Conservation (phyloP, 208 protist genomes). For the Leishmania lainsoni region DNA sequence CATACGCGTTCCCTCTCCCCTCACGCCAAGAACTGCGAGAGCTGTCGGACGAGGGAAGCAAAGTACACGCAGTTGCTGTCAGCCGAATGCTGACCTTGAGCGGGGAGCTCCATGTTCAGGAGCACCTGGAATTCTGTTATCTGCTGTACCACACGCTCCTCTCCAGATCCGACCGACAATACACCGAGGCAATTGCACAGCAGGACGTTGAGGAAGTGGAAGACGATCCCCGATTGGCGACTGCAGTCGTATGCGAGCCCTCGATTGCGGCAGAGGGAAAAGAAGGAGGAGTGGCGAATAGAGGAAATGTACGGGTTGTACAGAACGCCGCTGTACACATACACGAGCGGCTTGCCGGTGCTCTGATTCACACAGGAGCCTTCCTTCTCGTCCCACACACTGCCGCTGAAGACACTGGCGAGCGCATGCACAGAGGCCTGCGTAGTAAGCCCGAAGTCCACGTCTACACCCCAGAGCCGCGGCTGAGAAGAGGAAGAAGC, state of each 20-base stretch:
- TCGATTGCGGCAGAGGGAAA: constrained; percentile 73
- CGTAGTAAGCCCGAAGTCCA: constrained; percentile 87
- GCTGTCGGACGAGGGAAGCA: constrained; percentile 71
- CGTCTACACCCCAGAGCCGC: constrained; percentile 88
- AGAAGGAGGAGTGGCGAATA: constrained; percentile 84
- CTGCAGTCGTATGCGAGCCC: constrained; percentile 75
- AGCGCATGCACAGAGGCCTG: constrained; percentile 80
- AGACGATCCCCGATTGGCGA: constrained; percentile 64
- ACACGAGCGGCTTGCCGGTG: constrained; percentile 40
- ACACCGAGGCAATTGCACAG: constrained; percentile 85
- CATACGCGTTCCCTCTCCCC: neutral
- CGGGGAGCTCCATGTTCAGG: constrained; percentile 83
- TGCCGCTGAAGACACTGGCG: constrained; percentile 38
- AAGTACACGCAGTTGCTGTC: constrained; percentile 93
- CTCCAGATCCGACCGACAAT: constrained; percentile 59
- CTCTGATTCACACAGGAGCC: constrained; percentile 23
- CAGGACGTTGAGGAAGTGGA: constrained; percentile 86
- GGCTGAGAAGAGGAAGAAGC: constrained; percentile 3
- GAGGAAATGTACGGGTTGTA: constrained; percentile 87
- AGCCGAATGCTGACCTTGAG: constrained; percentile 80
- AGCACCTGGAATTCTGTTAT: constrained; percentile 82
- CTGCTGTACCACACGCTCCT: constrained; percentile 35
- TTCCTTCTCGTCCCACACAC: constrained; percentile 38
- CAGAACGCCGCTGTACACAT: constrained; percentile 90
- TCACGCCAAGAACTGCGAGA: constrained; percentile 32